phyloP scores from a whole-genome alignment of 805 yeast genomes.

The Hanseniaspora taiwanica region DNA sequence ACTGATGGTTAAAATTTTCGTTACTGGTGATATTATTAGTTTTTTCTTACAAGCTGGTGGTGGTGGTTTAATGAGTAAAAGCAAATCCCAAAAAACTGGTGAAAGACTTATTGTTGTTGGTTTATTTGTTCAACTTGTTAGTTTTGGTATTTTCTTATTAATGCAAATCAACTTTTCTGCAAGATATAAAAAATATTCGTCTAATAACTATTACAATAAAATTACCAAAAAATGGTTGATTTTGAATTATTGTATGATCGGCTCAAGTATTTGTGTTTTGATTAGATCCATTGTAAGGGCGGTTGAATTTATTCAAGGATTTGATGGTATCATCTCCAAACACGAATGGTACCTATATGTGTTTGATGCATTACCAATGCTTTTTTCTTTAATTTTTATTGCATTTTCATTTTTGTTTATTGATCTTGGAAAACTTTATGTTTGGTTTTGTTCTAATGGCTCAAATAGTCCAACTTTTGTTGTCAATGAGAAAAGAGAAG shows the following conservation, averaged over 20 bases:
- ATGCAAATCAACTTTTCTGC: not conserved
- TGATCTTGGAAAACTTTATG: not conserved
- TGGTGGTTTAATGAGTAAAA: conserved; percentile 18
- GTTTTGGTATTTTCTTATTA: conserved; percentile 17
- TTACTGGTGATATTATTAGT: conserved; percentile 20
- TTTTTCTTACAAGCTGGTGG: conserved; percentile 22
- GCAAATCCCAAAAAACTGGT: conserved; percentile 9
- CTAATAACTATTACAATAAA: not conserved
- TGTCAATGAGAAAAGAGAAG: too few relatives aligned
- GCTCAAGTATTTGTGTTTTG: conserved; percentile 13
- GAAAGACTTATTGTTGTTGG: conserved; percentile 18
- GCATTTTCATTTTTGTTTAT: not conserved
- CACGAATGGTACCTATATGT: conserved; percentile 20
- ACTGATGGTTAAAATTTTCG: conserved; percentile 19
- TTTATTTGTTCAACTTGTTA: conserved; percentile 19
- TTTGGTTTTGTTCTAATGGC: too few relatives aligned
- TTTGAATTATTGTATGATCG: conserved; percentile 8
- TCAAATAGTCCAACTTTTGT: too few relatives aligned
- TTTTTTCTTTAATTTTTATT: not conserved
- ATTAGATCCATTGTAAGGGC: conserved; percentile 22
- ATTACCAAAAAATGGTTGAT: conserved; percentile 8
- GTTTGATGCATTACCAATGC: conserved; percentile 15
- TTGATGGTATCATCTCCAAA: conserved; percentile 14
- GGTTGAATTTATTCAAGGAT: conserved; percentile 22
- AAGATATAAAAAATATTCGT: not conserved